phyloP scores from a whole-genome alignment of 129 eudicot genomes.

The Tanacetum coccineum region DNA sequence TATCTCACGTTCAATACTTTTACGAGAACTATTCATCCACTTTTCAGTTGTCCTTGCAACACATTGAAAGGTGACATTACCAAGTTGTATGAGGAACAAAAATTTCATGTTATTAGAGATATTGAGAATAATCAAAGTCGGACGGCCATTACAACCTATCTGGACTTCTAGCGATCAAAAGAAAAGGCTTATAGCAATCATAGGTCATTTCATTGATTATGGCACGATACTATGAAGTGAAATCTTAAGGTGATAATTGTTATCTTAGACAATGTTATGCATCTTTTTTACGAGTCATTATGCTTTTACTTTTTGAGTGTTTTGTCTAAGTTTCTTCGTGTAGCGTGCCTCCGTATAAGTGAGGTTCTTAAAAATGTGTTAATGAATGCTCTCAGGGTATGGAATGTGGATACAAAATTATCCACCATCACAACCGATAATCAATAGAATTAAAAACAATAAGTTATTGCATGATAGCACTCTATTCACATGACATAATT shows the following conservation, averaged over 20 bases:
- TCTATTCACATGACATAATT: background rate
- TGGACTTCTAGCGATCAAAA: background rate
- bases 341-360: background rate
- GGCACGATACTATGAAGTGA: too few species aligned
- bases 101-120: background rate
- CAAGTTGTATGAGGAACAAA: background rate
- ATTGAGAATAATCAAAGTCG: background rate
- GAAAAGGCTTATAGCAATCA: background rate
- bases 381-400: constrained; percentile 1
- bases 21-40: background rate
- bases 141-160: constrained; percentile 1
- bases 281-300: too few species aligned
- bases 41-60: background rate
- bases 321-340: background rate
- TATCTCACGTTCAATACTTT: background rate
- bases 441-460: background rate
- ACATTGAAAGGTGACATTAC: background rate
- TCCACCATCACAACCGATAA: constrained; percentile 1
- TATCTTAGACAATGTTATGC: background rate
- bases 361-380: background rate
- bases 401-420: constrained; percentile 1
- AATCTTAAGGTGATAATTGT: background rate
- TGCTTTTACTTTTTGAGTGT: background rate
- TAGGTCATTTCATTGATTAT: too few species aligned
- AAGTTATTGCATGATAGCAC: background rate